phyloP scores from a whole-genome alignment of 2,329 filamentous ascomycete species.

The Fusarium mundagurra region DNA sequence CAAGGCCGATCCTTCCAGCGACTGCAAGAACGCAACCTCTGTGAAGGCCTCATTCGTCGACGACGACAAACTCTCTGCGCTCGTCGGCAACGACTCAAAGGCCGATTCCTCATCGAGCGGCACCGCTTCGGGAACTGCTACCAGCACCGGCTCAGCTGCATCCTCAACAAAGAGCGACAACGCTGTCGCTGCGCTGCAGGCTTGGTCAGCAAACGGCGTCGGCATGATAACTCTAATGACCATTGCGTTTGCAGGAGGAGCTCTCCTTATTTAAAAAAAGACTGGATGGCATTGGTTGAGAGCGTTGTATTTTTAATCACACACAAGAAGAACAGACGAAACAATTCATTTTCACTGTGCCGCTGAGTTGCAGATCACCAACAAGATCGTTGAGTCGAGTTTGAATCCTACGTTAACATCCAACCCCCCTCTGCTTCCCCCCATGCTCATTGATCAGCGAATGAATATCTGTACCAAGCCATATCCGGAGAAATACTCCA shows the following conservation, averaged over 20 bases:
- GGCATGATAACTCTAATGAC: constrained; percentile 39
- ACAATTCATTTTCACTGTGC: constrained; percentile 6
- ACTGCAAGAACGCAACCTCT: constrained; percentile 51
- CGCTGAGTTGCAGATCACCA: background rate
- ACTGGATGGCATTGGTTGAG: background rate
- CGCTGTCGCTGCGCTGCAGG: constrained; percentile 42
- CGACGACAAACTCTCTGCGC: constrained; percentile 49
- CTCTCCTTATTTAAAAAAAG: constrained; percentile 40
- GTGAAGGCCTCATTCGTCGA: constrained; percentile 45
- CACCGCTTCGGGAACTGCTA: constrained; percentile 30
- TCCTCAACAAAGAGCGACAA: constrained; percentile 31
- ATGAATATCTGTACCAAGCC: constrained; percentile 21
- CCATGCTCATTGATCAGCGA: background rate
- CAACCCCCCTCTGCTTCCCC: background rate
- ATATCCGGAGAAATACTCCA: constrained; percentile 30
- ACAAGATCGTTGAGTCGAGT: background rate
- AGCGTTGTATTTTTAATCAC: constrained; percentile 3
- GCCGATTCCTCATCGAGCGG: background rate
- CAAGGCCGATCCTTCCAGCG: constrained; percentile 43
- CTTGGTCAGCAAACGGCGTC: constrained; percentile 36
- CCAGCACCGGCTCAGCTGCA: constrained; percentile 33
- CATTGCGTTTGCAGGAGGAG: constrained; percentile 45
- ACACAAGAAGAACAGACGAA: background rate
- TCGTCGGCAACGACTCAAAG: constrained; percentile 40
- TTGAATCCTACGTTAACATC: constrained; percentile 1